A percentile compares a stretch with the other conserved stretches of the same genome.
Evolutionary conservation across 2,329 filamentous ascomycete genomes (phyloP).

Genomic region (Seiridium unicorne): DNA sequence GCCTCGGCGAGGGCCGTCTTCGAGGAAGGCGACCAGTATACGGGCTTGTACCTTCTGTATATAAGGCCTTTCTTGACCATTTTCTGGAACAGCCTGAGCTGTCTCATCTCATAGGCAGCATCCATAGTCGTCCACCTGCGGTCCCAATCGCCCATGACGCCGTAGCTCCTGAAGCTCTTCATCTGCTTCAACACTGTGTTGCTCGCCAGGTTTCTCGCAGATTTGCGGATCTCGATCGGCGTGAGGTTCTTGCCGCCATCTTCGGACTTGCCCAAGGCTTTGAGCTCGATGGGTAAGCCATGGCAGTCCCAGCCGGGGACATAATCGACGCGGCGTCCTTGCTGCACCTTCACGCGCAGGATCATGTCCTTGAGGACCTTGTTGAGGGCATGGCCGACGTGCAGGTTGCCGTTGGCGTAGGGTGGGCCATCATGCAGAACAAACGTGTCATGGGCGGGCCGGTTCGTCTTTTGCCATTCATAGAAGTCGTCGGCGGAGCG

Average conservation of each 20-base stretch:
- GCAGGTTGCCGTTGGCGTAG: constrained; percentile 90
- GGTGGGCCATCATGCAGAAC: constrained; percentile 93
- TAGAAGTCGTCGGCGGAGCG: constrained; percentile 87
- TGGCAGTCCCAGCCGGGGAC: constrained; percentile 97
- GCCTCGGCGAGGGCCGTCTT: constrained; percentile 79
- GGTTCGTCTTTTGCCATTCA: constrained; percentile 70
- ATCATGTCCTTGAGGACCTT: constrained; percentile 97
- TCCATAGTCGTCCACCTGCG: constrained; percentile 79
- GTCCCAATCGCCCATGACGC: constrained; percentile 80
- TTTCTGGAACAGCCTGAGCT: constrained; percentile 71
- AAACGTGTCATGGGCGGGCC: constrained; percentile 61
- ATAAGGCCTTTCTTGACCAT: constrained; percentile 74
- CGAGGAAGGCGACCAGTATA: constrained; percentile 83
- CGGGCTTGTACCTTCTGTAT: constrained; percentile 76
- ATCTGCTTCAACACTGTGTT: constrained; percentile 72
- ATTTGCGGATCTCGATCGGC: constrained; percentile 59
- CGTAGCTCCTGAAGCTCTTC: constrained; percentile 70
- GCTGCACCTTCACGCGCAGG: constrained; percentile 74
- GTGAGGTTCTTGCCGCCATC: constrained; percentile 38
- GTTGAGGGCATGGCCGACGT: constrained; percentile 93
- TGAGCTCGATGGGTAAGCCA: constrained; percentile 94
- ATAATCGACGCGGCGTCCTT: constrained; percentile 76
- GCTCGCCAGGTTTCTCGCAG: constrained; percentile 64
- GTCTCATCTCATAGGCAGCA: constrained; percentile 68
- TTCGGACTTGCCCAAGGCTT: constrained; percentile 65